Percentiles rank a stretch among this genome's conserved stretches.
phyloP scores from a whole-genome alignment of 345 rosid species.

The Bruguiera parviflora region DNA sequence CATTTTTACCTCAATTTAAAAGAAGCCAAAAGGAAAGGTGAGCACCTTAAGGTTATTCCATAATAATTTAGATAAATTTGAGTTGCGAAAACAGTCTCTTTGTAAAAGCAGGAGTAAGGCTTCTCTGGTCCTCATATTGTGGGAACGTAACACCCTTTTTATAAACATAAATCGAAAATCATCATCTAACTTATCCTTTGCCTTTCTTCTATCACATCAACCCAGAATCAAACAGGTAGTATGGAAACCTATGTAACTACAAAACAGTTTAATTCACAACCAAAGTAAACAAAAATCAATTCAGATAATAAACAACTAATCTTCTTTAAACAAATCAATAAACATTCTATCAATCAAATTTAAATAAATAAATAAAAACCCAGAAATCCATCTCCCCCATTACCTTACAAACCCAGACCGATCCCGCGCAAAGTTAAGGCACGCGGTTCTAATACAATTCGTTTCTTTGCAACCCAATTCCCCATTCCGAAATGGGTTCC shows the following conservation, averaged over 20 bases:
- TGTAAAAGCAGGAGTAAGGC: too few species aligned
- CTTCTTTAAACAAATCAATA: not conserved
- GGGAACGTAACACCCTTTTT: too few species aligned
- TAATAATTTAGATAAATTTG: too few species aligned
- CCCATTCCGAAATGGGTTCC: conserved; percentile 37
- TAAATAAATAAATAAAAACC: too few species aligned
- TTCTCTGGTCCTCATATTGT: too few species aligned
- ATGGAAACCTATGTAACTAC: not conserved
- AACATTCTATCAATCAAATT: not conserved
- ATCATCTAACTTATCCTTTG: too few species aligned
- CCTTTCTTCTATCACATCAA: not conserved
- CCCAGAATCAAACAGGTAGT: conserved; percentile 16
- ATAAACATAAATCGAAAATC: too few species aligned
- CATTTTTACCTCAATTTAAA: too few species aligned
- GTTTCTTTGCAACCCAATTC: conserved; percentile 47
- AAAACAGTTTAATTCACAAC: not conserved
- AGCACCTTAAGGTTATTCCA: too few species aligned
- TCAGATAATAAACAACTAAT: not conserved
- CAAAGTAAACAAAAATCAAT: not conserved
- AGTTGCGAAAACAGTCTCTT: too few species aligned
- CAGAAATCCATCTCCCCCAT: conserved; percentile 1
- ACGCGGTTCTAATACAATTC: conserved; percentile 66
- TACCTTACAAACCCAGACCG: conserved; percentile 63
- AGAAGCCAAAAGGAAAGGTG: too few species aligned
- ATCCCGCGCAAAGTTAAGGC: conserved; percentile 78